phyloP scores from a whole-genome alignment of 2,329 filamentous ascomycete species.

The Celoporthe dispersa region DNA sequence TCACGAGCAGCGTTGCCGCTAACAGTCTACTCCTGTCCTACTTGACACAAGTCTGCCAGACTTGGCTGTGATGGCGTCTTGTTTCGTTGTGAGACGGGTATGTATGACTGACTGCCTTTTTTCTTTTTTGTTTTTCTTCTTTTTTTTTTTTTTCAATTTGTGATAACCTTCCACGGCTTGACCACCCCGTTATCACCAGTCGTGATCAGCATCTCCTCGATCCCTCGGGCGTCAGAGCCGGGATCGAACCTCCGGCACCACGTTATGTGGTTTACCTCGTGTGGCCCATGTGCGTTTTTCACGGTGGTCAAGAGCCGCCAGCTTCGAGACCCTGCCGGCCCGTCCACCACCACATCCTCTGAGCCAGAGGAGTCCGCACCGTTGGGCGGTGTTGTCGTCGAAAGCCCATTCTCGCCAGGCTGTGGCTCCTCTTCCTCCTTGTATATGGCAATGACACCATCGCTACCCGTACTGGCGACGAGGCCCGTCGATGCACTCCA shows the following conservation, averaged over 20 bases:
- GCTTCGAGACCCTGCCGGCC: constrained; percentile 44
- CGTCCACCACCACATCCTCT: background rate
- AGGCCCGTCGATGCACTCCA: constrained; percentile 82
- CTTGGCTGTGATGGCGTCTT: background rate
- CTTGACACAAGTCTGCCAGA: background rate
- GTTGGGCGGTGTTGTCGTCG: background rate
- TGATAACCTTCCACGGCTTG: constrained; percentile 70
- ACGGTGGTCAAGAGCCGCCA: constrained; percentile 76
- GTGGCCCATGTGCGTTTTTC: constrained; percentile 82
- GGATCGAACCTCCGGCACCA: constrained; percentile 84
- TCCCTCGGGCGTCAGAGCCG: constrained; percentile 55
- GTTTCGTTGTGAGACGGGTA: background rate
- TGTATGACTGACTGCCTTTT: background rate
- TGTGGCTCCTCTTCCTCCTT: constrained; percentile 65
- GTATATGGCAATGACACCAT: constrained; percentile 82
- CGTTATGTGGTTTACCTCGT: constrained; percentile 89
- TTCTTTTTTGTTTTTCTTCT: background rate
- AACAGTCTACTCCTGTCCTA: background rate
- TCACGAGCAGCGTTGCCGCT: background rate
- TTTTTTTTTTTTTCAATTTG: constrained; percentile 10
- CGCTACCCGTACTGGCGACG: constrained; percentile 87
- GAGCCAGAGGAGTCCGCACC: background rate
- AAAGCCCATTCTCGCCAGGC: constrained; percentile 6
- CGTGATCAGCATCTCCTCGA: constrained; percentile 85
- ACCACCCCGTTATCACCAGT: constrained; percentile 93